Evolutionary conservation across 2,329 filamentous ascomycete species (phyloP).

Genomic region (Cordyceps sp.): DNA sequence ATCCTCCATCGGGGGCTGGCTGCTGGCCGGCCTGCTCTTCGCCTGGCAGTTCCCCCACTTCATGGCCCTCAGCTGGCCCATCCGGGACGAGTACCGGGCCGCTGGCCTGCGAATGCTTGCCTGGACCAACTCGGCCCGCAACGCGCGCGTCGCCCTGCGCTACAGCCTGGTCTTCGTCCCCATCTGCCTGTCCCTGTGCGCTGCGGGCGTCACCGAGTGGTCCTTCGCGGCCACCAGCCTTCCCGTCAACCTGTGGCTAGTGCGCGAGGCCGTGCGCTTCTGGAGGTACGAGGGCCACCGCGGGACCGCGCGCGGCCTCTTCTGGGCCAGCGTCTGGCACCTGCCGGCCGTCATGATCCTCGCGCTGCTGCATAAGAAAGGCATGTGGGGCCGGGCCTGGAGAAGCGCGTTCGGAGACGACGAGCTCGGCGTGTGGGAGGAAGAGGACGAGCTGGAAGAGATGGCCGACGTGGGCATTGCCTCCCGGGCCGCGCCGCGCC

Average conservation of each 20-base stretch:
- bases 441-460: conserved; percentile 31
- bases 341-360: conserved; percentile 78
- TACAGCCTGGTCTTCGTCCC: conserved; percentile 80
- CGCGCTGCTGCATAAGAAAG: conserved; percentile 85
- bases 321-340: conserved; percentile 98
- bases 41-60: conserved; percentile 99
- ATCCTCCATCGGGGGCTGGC: conserved; percentile 64
- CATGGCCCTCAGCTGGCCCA: conserved; percentile 80
- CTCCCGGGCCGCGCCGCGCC: background rate
- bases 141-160: conserved; percentile 71
- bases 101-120: conserved; percentile 57
- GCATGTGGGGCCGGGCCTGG: conserved; percentile 75
- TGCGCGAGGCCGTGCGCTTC: conserved; percentile 63
- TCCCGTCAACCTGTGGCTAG: conserved; percentile 74
- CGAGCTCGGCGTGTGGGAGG: conserved; percentile 37
- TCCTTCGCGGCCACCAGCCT: conserved; percentile 68
- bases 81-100: conserved; percentile 73
- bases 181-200: conserved; percentile 67
- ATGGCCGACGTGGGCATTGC: conserved; percentile 14
- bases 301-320: conserved; percentile 68
- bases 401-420: conserved; percentile 44
- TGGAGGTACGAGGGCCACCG: conserved; percentile 63
- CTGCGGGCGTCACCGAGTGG: conserved; percentile 67
- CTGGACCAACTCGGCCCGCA: conserved; percentile 75
- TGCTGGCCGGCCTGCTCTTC: conserved; percentile 70